Base-by-base conservation (phyloP, 805 yeast species). In the Kodamaea hsintzibuensis region DNA sequence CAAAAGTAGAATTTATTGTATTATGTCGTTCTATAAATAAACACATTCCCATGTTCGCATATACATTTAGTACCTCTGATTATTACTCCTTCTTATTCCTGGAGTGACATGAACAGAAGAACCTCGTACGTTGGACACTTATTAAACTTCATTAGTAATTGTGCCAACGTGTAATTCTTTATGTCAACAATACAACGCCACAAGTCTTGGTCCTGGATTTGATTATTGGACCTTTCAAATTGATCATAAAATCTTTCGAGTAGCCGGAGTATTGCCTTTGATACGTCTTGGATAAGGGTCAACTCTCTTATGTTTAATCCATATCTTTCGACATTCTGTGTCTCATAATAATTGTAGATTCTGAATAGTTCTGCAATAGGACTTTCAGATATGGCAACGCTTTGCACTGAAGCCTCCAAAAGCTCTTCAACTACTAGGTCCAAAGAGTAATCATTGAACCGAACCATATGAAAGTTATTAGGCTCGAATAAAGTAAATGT, bases 131-230 rank as follows among this genome's bases (percentile, higher is more conserved):
- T 33, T 5, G 60, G 60, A 17, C 48, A 25, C 9, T 47, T 46
- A 27, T 53, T 58, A 47, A 52, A 58, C 50, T 51, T 50, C 60
- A 58, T 54, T 47, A 58, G 51, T 44, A 56, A 42, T 14, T 53
- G 60, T 0, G 57, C 61, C 54, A 58, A 55, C 40, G 46, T 40
- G 42, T 47, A 51, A 42, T 56, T 57, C 51, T 56, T 56, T 30
- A 52, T 27, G 37, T 56, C 59, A 17, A 52, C 50, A 9, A 57
- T 50, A 19, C 49, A 57, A 14, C 40, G 47, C 60, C 62, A 57
- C 8, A 57, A 19, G 4, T 53, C 55, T 12, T 48, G 45, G 45
- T 55, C 60, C 13, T 38, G 43, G 25, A 22, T 14, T 17, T 30
- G 27, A 7, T 17, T 25, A 40, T 39, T 33, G 22, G 30, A 10